Evolutionary conservation across 2,329 filamentous ascomycete species (phyloP).

Genomic region (Colletotrichum sp.): DNA sequence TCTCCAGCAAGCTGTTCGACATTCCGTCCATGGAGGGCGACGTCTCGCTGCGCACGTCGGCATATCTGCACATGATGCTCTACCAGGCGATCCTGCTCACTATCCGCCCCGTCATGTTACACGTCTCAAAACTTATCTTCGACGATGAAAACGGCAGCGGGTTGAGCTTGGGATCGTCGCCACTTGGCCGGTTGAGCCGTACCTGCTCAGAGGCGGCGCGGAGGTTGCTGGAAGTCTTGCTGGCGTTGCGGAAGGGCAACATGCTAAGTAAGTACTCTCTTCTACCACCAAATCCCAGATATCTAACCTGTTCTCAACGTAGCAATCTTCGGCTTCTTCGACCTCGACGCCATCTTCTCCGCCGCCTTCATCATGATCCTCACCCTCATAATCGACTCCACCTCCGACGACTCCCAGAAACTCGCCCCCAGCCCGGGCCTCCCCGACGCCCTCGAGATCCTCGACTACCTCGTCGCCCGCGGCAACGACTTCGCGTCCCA

Average conservation of each 20-base stretch:
- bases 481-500: conserved; percentile 28
- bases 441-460: conserved; percentile 28
- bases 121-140: conserved; percentile 14
- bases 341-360: conserved; percentile 20
- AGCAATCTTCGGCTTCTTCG: conserved; percentile 19
- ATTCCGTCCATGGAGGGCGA: conserved; percentile 17
- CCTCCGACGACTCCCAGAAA: conserved; percentile 27
- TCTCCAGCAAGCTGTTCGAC: conserved; percentile 25
- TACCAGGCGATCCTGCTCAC: conserved; percentile 31
- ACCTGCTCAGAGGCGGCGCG: conserved; percentile 18
- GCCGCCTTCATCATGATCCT: conserved; percentile 21
- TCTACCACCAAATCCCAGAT: no score
- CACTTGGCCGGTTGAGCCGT: neutral
- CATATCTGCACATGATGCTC: conserved; percentile 35
- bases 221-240: neutral
- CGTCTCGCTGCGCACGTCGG: conserved; percentile 33
- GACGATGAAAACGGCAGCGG: neutral
- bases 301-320: rapidly evolving
- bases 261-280: conserved; percentile 31
- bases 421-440: conserved; percentile 29
- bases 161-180: neutral
- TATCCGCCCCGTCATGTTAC: conserved; percentile 13
- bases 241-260: conserved; percentile 29
- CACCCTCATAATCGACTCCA: conserved; percentile 24
- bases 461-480: conserved; percentile 30